Evolutionary conservation across 345 rosid species (phyloP), one percentile per base, ranked within the genome.

Genomic region (Pistacia atlantica): DNA sequence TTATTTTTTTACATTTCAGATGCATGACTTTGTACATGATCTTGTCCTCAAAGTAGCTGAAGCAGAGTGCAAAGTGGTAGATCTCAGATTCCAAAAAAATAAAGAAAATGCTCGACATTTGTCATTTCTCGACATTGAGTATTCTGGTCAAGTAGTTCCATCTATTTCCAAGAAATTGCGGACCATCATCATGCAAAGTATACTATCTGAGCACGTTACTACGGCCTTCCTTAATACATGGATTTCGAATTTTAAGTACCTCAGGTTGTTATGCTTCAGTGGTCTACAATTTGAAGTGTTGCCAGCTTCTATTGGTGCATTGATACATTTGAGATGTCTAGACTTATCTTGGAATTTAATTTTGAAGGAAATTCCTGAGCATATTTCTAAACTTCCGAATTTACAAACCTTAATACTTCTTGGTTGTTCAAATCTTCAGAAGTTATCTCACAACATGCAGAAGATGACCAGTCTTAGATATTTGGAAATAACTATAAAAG

Each of bases 251-350:
- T 25, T 25, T 25, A 25, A 25, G 25, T 25, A 25, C 14, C 58
- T 83, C 66, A 25, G 75, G 25, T 60, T 74, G 35, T 58, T 80
- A 6, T 56, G 78, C 42, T 67, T 85, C 6, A 38, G 17, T 4
- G 51, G 66, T 79, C 75, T 10, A 13, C 11, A 25, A 46, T 85
- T 28, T 78, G 74, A 17, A 57, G 45, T 11, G 12, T 5, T 51
- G 16, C 55, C 55, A 10, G 0, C 9, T 11, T 11, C 16, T 3
- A 51, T 51, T 51, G 80, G 82, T 11, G 22, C 18, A 14, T 42
- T 77, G 70, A 78, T 78, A 76, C 86, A 76, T 59, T 35, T 80
- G 74, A 83, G 82, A 73, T 83, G 58, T 77, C 77, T 85, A 11
- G 54, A 76, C 67, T 35, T 82, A 31, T 48, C 35, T 1, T 37